These are phyloP conservation scores for Xylariomycetidae sp. DNA, from an alignment of 2,329 filamentous ascomycete genomes.

Conservation along the genomic window DNA sequence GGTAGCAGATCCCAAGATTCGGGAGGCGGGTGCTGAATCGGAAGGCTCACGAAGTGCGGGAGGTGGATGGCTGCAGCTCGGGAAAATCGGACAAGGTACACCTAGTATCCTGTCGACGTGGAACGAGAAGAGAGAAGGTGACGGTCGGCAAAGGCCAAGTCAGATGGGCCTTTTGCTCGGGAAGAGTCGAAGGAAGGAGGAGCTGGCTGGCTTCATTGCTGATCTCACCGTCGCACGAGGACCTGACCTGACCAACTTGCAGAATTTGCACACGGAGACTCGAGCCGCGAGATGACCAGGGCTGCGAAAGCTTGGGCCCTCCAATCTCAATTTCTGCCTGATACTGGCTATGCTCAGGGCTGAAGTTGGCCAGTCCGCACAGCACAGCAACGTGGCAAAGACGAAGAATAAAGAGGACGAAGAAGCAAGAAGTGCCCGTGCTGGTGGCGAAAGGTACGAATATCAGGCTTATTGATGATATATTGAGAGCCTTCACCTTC, in stretches of 20 bases:
- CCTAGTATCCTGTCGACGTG: no score
- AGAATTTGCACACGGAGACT: no score
- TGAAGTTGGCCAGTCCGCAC: constrained; percentile 7
- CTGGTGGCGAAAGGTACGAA: no score
- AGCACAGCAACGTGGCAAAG: constrained; percentile 11
- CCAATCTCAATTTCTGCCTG: constrained; percentile 20
- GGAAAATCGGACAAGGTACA: constrained; percentile 9
- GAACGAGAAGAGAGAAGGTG: constrained; percentile 8
- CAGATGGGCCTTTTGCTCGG: constrained; percentile 9
- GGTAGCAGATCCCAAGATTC: no score
- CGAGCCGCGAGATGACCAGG: constrained; percentile 16
- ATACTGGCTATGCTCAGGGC: constrained; percentile 10
- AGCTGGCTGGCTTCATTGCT: constrained; percentile 20
- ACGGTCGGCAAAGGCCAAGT: constrained; percentile 2
- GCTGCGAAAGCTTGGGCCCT: constrained; percentile 18
- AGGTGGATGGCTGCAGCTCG: constrained; percentile 19
- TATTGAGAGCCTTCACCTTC: no score
- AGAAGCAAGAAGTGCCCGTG: constrained; percentile 3
- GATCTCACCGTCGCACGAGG: constrained; percentile 28
- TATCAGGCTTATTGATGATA: no score
- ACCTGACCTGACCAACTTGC: no score
- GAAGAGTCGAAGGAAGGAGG: constrained; percentile 12
- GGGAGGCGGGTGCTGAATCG: no score
- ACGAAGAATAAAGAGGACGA: constrained; percentile 5
- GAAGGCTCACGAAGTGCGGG: constrained; percentile 12